A percentile compares a stretch with the other conserved stretches of the same genome.
These are phyloP conservation scores for Pichia norvegensis DNA, from an alignment of 1,139 yeast species.

Conservation along the genomic window DNA sequence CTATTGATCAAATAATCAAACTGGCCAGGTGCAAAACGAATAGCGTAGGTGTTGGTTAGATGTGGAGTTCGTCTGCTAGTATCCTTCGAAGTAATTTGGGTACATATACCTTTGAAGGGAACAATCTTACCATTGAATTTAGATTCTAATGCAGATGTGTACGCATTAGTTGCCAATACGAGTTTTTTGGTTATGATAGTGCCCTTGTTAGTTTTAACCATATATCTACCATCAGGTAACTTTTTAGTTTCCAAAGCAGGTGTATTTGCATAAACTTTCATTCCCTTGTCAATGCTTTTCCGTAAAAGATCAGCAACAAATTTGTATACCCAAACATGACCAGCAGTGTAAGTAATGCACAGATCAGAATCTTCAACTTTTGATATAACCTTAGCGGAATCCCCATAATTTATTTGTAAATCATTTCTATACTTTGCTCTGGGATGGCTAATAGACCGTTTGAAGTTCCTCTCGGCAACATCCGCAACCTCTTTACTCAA, in stretches of 20 bases:
- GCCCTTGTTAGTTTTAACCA: constrained; percentile 31
- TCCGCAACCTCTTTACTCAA: constrained; percentile 12
- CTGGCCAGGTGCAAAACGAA: constrained; percentile 10
- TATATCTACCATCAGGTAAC: constrained; percentile 21
- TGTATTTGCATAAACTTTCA: constrained; percentile 6
- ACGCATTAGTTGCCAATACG: constrained; percentile 36
- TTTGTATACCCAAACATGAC: constrained; percentile 38
- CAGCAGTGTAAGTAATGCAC: constrained; percentile 34
- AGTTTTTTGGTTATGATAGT: constrained; percentile 28
- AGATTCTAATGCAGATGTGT: constrained; percentile 29
- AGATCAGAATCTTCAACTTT: constrained; percentile 23
- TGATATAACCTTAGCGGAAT: constrained; percentile 19
- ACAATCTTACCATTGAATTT: constrained; percentile 19
- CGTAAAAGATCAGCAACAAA: constrained; percentile 30
- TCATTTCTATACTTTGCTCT: constrained; percentile 17
- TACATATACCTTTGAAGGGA: constrained; percentile 24
- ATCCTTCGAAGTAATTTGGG: constrained; percentile 21
- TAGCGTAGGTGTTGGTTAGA: background rate
- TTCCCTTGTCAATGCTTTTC: background rate
- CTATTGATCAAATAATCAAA: constrained; percentile 25
- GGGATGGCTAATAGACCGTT: constrained; percentile 14
- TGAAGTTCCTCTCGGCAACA: constrained; percentile 20
- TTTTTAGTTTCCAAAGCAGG: constrained; percentile 13
- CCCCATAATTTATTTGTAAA: constrained; percentile 20
- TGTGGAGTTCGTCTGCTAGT: constrained; percentile 19